Conservation (phyloP, 2,329 filamentous ascomycete genomes). For the Cladophialophora yegresii region DNA sequence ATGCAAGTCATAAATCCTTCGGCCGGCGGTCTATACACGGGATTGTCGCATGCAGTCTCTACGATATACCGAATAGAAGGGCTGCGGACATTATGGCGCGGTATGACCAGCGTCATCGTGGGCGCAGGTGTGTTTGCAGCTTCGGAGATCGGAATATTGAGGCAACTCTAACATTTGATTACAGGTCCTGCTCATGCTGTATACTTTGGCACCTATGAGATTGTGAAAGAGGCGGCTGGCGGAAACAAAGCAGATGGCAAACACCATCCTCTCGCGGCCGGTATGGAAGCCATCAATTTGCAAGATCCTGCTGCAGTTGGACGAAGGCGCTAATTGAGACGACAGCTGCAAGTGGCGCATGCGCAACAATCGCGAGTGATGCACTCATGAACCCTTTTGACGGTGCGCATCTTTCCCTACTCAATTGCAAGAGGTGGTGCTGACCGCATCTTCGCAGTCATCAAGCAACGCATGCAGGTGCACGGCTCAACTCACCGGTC, state of each 20-base stretch:
- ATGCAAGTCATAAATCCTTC: conserved; percentile 95
- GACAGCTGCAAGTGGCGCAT: conserved; percentile 84
- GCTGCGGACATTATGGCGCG: conserved; percentile 88
- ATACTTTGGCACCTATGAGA: conserved; percentile 97
- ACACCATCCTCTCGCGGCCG: conserved; percentile 90
- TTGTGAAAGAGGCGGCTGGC: conserved; percentile 93
- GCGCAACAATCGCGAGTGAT: conserved; percentile 94
- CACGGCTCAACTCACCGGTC: conserved; percentile 91
- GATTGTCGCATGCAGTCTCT: conserved; percentile 87
- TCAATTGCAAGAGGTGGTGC: conserved; percentile 24
- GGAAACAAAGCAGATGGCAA: conserved; percentile 79
- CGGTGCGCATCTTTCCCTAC: conserved; percentile 59
- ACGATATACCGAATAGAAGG: conserved; percentile 91
- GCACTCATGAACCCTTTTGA: conserved; percentile 99
- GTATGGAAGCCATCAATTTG: conserved; percentile 53
- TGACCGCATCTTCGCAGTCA: conserved; percentile 61
- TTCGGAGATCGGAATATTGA: conserved; percentile 7
- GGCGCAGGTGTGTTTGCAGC: conserved; percentile 71
- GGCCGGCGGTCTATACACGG: conserved; percentile 77
- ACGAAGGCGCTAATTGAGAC: conserved; percentile 42
- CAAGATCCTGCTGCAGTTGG: background rate
- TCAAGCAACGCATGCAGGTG: conserved; percentile 99
- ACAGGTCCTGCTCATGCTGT: conserved; percentile 93
- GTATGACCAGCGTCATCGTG: conserved; percentile 92
- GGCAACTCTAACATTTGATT: conserved; percentile 35